Evolutionary conservation across 495 filamentous ascomycete species (phyloP), one percentile per base, ranked within the genome.

Genomic region (Penicillium tannophilum): DNA sequence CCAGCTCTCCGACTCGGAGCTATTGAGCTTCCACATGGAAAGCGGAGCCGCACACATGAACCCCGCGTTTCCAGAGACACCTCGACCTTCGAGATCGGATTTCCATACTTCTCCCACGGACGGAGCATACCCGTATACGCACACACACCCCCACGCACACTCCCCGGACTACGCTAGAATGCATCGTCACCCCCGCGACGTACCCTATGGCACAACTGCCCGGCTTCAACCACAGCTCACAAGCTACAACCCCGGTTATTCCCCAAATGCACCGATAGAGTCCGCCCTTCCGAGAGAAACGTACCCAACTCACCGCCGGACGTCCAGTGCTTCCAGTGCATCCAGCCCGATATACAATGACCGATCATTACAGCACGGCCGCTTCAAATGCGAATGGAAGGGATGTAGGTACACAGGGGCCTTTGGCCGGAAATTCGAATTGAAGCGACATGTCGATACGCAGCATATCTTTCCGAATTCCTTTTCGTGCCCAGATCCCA

Each of bases 361-460:
- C 16, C 39, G 26, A 49, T 4, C 16, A 16, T 31, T n/a, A 16
- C 24, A 30, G 4, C 24, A 49, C 0, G 1, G 24, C 14, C 11
- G 26, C 5, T 49, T 31, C 2, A 24, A n/a, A 31, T 49, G 46
- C 24, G 8, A 49, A 12, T 49, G 46, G 46, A 10, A 31, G 20
- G 46, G 46, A 19, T 49, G 46, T 49, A 49, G 46, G 16, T 49
- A 49, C n/a, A 28, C 46, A 17, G 46, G 46, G 5, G 46, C 46
- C 0, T 49, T 49, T 31, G 46, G 46, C 2, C 46, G 46, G 26
- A 49, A 49, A 11, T 49, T 49, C 46, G 46, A 49, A 28, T 33
- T 49, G 26, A 49, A 31, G 24, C 46, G 46, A 7, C 46, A 49
- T 31, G 46, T 49, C 14, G 46, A 49, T 0, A 49, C 46, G 24